phyloP scores from a whole-genome alignment of 1,139 yeast species.

The Candida sojae region DNA sequence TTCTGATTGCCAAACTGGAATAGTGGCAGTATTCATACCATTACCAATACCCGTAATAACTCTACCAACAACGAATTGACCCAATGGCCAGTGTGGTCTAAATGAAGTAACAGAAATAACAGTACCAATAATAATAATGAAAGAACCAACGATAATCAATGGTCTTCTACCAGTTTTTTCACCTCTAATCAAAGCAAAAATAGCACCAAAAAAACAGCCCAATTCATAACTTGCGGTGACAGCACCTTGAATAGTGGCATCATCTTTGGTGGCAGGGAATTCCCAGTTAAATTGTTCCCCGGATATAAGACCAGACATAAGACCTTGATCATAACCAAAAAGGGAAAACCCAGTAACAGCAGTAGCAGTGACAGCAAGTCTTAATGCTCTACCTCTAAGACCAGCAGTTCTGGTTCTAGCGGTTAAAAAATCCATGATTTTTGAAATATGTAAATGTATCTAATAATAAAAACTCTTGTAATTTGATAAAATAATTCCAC shows the following conservation, averaged over 20 bases:
- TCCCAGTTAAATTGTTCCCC: conserved; percentile 58
- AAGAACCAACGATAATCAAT: conserved; percentile 58
- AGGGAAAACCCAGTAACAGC: conserved; percentile 68
- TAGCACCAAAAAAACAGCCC: conserved; percentile 78
- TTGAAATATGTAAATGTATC: conserved; percentile 9
- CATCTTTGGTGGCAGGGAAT: conserved; percentile 53
- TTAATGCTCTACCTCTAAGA: conserved; percentile 45
- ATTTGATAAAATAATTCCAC: too few relatives aligned
- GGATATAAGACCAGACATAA: conserved; percentile 71
- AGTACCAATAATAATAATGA: conserved; percentile 65
- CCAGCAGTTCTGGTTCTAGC: conserved; percentile 26
- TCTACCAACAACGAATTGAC: conserved; percentile 75
- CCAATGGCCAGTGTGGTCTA: conserved; percentile 49
- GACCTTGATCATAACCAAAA: conserved; percentile 83
- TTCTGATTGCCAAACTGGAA: conserved; percentile 83
- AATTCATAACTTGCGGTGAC: conserved; percentile 73
- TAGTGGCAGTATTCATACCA: conserved; percentile 76
- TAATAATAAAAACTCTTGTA: not conserved
- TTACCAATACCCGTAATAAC: conserved; percentile 78
- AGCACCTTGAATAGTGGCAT: conserved; percentile 60
- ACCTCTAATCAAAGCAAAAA: conserved; percentile 63
- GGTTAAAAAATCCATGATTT: not conserved
- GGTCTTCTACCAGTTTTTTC: conserved; percentile 69
- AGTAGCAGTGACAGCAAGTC: conserved; percentile 50
- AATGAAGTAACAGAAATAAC: conserved; percentile 63